A percentile compares a stretch with the other conserved stretches of the same genome.
These are phyloP conservation scores for Crithidia brevicula DNA, from an alignment of 208 protist species.

Conservation along the genomic window DNA sequence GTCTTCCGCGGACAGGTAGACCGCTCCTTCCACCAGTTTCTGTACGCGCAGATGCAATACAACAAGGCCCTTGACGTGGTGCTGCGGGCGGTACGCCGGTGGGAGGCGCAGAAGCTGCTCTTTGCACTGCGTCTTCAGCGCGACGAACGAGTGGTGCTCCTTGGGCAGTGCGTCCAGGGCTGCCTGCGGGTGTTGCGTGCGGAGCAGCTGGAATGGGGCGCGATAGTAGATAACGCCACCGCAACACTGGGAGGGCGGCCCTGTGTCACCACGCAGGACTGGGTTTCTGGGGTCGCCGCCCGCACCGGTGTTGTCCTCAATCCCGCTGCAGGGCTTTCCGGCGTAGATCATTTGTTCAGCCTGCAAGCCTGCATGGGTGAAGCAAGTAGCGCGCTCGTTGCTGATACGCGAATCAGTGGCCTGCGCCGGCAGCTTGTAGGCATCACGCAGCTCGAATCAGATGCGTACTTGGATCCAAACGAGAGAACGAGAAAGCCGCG, in stretches of 20 bases:
- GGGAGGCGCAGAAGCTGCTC: constrained; percentile 46
- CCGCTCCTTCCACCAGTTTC: constrained; percentile 55
- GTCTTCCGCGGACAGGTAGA: constrained; percentile 62
- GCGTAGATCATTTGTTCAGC: neutral
- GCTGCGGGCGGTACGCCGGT: constrained; percentile 39
- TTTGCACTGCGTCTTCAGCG: constrained; percentile 48
- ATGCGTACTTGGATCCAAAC: neutral
- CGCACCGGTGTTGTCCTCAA: constrained; percentile 31
- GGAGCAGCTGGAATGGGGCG: constrained; percentile 56
- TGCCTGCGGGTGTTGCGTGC: constrained; percentile 45
- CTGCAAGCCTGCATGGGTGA: too few relatives aligned
- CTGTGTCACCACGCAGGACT: constrained; percentile 35
- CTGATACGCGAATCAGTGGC: neutral
- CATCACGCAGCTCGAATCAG: constrained; percentile 21
- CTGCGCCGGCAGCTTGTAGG: constrained; percentile 11
- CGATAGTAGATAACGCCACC: constrained; percentile 39
- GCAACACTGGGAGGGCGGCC: constrained; percentile 23
- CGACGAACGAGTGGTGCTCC: constrained; percentile 60
- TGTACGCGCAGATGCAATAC: constrained; percentile 61
- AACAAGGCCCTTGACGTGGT: constrained; percentile 51
- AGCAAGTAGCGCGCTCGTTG: neutral
- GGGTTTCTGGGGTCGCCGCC: constrained; percentile 34
- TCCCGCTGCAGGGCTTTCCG: neutral
- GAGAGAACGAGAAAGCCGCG: neutral
- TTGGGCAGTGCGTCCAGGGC: constrained; percentile 51